phyloP scores from a whole-genome alignment of 306 rosid genomes.

The Vachellia pachyceras region DNA sequence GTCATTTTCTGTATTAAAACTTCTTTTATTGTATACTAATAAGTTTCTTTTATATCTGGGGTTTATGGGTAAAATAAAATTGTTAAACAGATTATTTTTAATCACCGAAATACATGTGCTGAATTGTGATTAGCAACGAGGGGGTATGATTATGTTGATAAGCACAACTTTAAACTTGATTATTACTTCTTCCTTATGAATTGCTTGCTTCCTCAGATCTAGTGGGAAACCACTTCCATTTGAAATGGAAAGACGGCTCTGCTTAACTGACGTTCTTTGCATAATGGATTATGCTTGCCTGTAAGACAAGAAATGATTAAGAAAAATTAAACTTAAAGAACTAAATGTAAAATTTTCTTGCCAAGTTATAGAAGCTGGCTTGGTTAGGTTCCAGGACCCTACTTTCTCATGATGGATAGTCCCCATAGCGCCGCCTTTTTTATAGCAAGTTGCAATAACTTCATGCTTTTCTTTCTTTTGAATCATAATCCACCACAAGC shows the following conservation, averaged over 20 bases:
- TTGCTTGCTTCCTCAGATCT: neutral
- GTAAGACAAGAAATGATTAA: neutral
- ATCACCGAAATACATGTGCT: neutral
- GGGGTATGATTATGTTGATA: neutral
- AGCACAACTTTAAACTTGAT: neutral
- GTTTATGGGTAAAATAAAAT: neutral
- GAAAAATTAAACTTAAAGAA: neutral
- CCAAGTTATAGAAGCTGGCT: neutral
- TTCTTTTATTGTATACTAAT: too few species aligned
- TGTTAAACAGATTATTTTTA: neutral
- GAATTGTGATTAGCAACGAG: neutral
- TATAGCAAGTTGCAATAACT: neutral
- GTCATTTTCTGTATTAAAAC: too few species aligned
- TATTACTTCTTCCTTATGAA: neutral
- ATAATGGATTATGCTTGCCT: neutral
- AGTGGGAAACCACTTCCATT: neutral
- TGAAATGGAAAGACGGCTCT: neutral
- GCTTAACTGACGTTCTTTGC: neutral
- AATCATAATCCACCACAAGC: neutral
- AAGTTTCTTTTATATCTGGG: neutral
- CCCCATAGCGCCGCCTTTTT: conserved; percentile 1
- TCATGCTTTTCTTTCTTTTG: neutral
- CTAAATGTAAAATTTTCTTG: neutral
- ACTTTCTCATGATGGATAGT: neutral
- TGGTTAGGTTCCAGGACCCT: neutral